Evolutionary conservation across 371 early-diverging fungal species (phyloP).

Genomic region (Funneliformis caledonium): DNA sequence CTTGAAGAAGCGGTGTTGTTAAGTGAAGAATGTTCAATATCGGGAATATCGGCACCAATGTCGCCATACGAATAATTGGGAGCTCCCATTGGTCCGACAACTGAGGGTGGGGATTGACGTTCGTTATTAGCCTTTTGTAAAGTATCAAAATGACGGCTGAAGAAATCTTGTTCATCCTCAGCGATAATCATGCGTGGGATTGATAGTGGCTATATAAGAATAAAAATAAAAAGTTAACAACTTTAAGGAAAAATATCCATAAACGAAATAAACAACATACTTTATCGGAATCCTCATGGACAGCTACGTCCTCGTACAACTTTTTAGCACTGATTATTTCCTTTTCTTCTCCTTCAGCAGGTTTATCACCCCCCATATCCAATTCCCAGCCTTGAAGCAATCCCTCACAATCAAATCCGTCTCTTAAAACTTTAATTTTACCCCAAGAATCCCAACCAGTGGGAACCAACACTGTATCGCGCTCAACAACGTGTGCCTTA

Average conservation of each 20-base stretch:
- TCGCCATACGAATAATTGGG: slow-evolving; percentile 28
- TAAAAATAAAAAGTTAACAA: background rate
- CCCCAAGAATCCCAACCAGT: slow-evolving; percentile 94
- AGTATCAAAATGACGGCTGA: slow-evolving; percentile 75
- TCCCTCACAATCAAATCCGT: slow-evolving; percentile 73
- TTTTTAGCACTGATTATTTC: slow-evolving; percentile 37
- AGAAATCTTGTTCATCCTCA: slow-evolving; percentile 85
- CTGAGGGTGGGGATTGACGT: slow-evolving; percentile 46
- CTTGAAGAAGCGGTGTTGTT: background rate
- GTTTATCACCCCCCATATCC: slow-evolving; percentile 48
- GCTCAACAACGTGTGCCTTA: slow-evolving; percentile 83
- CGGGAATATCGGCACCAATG: slow-evolving; percentile 27
- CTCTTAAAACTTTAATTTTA: slow-evolving; percentile 76
- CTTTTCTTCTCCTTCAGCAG: slow-evolving; percentile 43
- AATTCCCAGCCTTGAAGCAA: slow-evolving; percentile 63
- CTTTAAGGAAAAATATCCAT: background rate
- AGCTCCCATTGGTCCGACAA: slow-evolving; percentile 49
- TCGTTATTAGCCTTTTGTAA: slow-evolving; percentile 44
- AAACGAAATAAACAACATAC: slow-evolving; percentile 25
- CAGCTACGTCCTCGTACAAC: slow-evolving; percentile 19
- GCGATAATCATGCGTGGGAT: slow-evolving; percentile 57
- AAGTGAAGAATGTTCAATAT: background rate
- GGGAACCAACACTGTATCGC: slow-evolving; percentile 87
- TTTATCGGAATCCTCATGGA: slow-evolving; percentile 26
- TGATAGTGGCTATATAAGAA: slow-evolving; percentile 45